A percentile compares a stretch with the other conserved stretches of the same genome.
These are phyloP conservation scores for Globisporangium splendens DNA, from an alignment of 352 stramenopile species.

Conservation along the genomic window DNA sequence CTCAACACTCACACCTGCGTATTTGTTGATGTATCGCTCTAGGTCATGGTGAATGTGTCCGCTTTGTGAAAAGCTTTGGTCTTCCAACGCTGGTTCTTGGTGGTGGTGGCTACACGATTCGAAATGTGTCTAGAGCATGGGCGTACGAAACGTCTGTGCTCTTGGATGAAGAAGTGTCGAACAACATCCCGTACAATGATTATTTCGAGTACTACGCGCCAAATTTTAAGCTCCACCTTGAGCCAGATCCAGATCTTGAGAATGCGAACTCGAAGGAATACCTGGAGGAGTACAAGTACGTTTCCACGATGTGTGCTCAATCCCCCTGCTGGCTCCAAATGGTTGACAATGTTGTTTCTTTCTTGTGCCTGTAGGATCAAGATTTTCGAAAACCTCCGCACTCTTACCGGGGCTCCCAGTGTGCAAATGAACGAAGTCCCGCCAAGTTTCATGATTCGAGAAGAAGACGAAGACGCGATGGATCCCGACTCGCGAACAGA, in stretches of 20 bases:
- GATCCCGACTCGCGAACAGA: constrained; percentile 70
- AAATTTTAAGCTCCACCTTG: constrained; percentile 83
- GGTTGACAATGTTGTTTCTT: no score
- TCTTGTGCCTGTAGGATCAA: constrained; percentile 40
- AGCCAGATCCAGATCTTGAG: constrained; percentile 70
- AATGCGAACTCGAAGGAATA: constrained; percentile 86
- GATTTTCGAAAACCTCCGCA: constrained; percentile 82
- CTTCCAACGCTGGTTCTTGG: constrained; percentile 96
- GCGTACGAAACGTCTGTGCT: constrained; percentile 97
- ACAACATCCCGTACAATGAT: constrained; percentile 99
- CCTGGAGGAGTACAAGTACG: constrained; percentile 83
- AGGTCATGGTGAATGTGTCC: constrained; percentile 95
- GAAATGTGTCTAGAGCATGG: constrained; percentile 93
- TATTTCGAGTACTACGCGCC: constrained; percentile 99
- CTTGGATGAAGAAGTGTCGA: constrained; percentile 87
- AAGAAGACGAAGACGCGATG: constrained; percentile 75
- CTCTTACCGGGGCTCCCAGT: constrained; percentile 69
- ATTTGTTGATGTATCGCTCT: constrained; percentile 28
- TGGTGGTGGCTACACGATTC: constrained; percentile 97
- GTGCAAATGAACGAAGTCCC: constrained; percentile 79
- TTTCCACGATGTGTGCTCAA: neutral
- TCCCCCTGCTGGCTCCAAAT: no score
- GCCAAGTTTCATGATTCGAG: constrained; percentile 63
- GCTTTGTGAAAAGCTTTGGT: constrained; percentile 96
- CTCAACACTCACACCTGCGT: neutral